Base-by-base conservation (phyloP, 306 rosid genomes). In the Abrus precatorius region DNA sequence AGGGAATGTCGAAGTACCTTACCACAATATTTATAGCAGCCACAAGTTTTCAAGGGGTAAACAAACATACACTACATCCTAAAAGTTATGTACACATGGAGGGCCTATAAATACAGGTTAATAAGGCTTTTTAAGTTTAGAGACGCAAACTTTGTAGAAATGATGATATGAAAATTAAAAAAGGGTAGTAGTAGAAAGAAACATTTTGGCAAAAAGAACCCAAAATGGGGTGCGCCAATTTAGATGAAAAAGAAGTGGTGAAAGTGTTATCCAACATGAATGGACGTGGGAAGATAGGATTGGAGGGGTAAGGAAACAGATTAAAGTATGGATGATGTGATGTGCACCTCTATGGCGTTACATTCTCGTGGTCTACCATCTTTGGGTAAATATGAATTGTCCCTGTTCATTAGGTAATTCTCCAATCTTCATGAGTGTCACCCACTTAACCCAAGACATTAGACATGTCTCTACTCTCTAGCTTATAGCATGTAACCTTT, bases 221-320 rank as follows among this genome's bases (percentile, higher is more conserved):
- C 67, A 80, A 61, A 77, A 77, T 59, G 66, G 80, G 83, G 78
- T 80, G 72, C 67, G 49, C 63, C 36, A 83, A 71, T 48, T 34
- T 14, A 54, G 86, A 78, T 11, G 36, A 48, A 33, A 9, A 41
- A 64, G 64, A 43, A 40, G 34, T 30, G 6, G 78, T 7, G 71
- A 69, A 48, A 40, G 4, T 29, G 61, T 52, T 43, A 80, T 70
- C 82, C 52, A 78, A 84, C 78, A 50, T 4, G 80, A 8, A 29
- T 12, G 55, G 72, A 86, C 5, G 88, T 89, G 94, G 82, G 9
- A 78, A 34, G 75, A 7, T 56, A 60, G 13, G 76, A 80, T 74
- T 81, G 87, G 90, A 6, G 20, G 34, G 60, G 7, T 66, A 63
- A 69, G 64, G 78, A 67, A 78, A 80, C 85, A 49, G n/a, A 63